A percentile compares a stretch with the other conserved stretches of the same genome.
Conservation (phyloP, 306 rosid genomes). For the Glycine tomentella region DNA sequence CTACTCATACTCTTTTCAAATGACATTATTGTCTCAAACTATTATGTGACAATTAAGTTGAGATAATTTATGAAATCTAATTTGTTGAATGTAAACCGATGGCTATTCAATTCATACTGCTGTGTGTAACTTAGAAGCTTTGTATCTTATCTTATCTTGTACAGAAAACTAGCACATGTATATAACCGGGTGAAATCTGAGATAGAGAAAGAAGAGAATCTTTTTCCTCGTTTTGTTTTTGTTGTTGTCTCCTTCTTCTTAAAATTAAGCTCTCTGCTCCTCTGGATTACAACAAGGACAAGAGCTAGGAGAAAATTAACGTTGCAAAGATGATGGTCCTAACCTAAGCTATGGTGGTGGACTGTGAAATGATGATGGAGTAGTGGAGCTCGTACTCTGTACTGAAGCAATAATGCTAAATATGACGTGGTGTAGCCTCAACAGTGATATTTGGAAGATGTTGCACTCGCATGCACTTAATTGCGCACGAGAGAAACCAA, state of each 20-base stretch:
- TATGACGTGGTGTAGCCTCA: slow-evolving; percentile 28
- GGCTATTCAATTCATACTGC: not conserved
- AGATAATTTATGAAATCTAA: too few relatives aligned
- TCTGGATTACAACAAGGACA: slow-evolving; percentile 13
- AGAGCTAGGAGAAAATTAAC: not conserved
- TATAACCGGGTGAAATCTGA: not conserved
- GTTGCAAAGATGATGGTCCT: slow-evolving; percentile 38
- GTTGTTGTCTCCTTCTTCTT: not conserved
- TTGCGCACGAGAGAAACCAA: slow-evolving; percentile 1
- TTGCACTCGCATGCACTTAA: not conserved
- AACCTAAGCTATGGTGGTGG: not conserved
- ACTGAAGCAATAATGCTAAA: slow-evolving; percentile 19
- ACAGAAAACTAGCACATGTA: not conserved
- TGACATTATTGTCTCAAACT: too few relatives aligned
- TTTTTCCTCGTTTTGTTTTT: not conserved
- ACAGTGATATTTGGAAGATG: not conserved
- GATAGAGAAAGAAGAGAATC: not conserved
- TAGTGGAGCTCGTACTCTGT: slow-evolving; percentile 31
- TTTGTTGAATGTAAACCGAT: too few relatives aligned
- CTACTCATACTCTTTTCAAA: too few relatives aligned
- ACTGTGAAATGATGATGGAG: slow-evolving; percentile 10
- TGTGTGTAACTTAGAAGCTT: not conserved
- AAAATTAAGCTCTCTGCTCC: not conserved
- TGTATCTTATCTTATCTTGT: too few relatives aligned
- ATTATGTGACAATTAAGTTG: too few relatives aligned